Conservation (phyloP, 768 basidiomycete species). For the Neoboletus magnificus region DNA sequence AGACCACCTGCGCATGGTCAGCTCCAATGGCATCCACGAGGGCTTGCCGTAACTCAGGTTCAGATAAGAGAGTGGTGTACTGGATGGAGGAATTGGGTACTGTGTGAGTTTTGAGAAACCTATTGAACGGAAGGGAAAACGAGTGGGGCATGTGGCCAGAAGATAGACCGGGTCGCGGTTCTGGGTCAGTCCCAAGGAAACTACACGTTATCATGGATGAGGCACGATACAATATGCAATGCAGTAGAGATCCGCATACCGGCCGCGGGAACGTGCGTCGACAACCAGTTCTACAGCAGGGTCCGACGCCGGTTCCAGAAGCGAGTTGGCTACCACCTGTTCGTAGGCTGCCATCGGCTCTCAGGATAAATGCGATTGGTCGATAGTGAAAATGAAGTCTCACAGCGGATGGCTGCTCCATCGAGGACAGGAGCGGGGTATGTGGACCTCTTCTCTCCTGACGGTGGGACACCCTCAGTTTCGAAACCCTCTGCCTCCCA, state of each 20-base stretch:
- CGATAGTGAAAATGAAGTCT: constrained; percentile 33
- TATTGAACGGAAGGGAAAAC: constrained; percentile 76
- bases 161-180: constrained; percentile 83
- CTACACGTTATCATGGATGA: constrained; percentile 38
- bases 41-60: constrained; percentile 54
- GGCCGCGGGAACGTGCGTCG: constrained; percentile 81
- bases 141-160: constrained; percentile 94
- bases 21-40: constrained; percentile 63
- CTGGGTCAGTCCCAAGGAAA: constrained; percentile 76
- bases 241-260: constrained; percentile 44
- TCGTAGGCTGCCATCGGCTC: constrained; percentile 59
- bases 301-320: constrained; percentile 41
- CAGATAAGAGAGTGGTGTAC: constrained; percentile 59
- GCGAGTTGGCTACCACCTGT: constrained; percentile 72
- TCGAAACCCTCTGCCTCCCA: constrained; percentile 69
- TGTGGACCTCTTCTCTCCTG: constrained; percentile 22
- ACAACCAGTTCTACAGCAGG: constrained; percentile 65
- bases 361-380: constrained; percentile 26
- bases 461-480: constrained; percentile 38
- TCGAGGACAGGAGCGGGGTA: constrained; percentile 59
- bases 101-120: constrained; percentile 54
- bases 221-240: background rate
- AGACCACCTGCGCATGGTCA: constrained; percentile 51
- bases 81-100: constrained; percentile 36
- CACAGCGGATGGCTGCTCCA: constrained; percentile 43